Evolutionary conservation across 345 rosid species (phyloP), one percentile per base, ranked within the genome.

Genomic region (Euphorbia pulcherrima): DNA sequence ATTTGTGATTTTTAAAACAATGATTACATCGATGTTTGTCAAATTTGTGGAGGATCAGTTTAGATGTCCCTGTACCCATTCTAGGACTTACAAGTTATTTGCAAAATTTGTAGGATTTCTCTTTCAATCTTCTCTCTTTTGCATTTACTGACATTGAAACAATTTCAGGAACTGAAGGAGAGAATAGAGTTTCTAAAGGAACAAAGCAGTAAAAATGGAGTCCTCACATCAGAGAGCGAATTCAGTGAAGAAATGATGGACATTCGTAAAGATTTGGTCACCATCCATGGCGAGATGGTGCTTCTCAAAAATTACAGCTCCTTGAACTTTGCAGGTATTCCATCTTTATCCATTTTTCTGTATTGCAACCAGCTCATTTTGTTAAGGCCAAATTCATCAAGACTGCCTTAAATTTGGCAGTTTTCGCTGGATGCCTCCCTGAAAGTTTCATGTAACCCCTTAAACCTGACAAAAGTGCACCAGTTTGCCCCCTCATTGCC

Each of bases 201-300:
- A 68, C 84, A 68, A 68, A 85, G 83, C 26, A 74, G 80, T 46
- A 78, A 35, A 33, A 79, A 81, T 67, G 96, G 90, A 47, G 79
- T 73, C 37, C 78, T 83, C 46, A 65, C 88, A 52, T 84, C 91
- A 47, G 87, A 83, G 54, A 81, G 89, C 59, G 90, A 88, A 67
- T 88, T 87, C 74, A 86, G 93, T 33, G 93, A 88, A 74, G 97
- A 90, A 75, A 88, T 86, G 90, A 92, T 92, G 98, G 93, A 87
- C 50, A 90, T 90, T 56, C 98, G 96, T 30, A 88, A 78, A 83
- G 96, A 87, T 77, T 86, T 88, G 48, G 98, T 92, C 27, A 87
- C 83, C 52, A 90, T 92, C 71, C 98, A 92, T 53, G 97, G 97
- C 62, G 90, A 92, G 81, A 92, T 92, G 97, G 96, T 92, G 67